These are phyloP conservation scores for Angomonas ambiguus DNA, from an alignment of 208 protist species.

Conservation along the genomic window DNA sequence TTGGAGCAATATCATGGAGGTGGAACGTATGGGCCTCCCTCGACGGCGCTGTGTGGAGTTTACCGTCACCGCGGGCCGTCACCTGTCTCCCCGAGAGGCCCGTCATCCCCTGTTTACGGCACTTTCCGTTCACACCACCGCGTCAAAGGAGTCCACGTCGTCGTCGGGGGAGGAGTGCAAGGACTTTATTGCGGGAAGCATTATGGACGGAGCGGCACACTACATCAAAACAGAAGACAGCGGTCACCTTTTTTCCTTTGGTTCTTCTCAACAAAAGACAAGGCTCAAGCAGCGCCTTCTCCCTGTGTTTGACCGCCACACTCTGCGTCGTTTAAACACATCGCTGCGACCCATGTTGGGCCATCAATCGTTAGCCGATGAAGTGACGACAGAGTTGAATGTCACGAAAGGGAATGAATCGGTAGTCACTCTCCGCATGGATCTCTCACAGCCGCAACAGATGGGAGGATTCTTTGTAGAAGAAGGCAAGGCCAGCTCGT, in stretches of 20 bases:
- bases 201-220: slow-evolving; percentile 29
- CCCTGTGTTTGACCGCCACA: slow-evolving; percentile 44
- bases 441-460: slow-evolving; percentile 35
- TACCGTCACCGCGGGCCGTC: slow-evolving; percentile 33
- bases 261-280: neutral
- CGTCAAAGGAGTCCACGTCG: neutral
- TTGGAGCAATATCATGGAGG: slow-evolving; percentile 28
- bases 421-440: slow-evolving; percentile 60
- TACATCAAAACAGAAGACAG: slow-evolving; percentile 5
- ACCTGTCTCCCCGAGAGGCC: slow-evolving; percentile 55
- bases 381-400: slow-evolving; percentile 64
- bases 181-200: slow-evolving; percentile 28
- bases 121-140: slow-evolving; percentile 11
- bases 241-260: neutral
- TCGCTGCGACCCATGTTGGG: slow-evolving; percentile 73
- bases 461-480: slow-evolving; percentile 43
- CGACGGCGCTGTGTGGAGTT: slow-evolving; percentile 55
- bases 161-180: slow-evolving; percentile 11
- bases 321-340: slow-evolving; percentile 31
- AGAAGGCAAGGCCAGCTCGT: neutral
- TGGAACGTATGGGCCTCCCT: slow-evolving; percentile 11
- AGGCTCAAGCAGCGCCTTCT: slow-evolving; percentile 19
- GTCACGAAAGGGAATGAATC: slow-evolving; percentile 38
- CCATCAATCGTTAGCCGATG: slow-evolving; percentile 38
- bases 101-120: slow-evolving; percentile 58